Evolutionary conservation across 805 yeast species (phyloP), one percentile per base, ranked within the genome.

Genomic region (Yarrowia hollandica): DNA sequence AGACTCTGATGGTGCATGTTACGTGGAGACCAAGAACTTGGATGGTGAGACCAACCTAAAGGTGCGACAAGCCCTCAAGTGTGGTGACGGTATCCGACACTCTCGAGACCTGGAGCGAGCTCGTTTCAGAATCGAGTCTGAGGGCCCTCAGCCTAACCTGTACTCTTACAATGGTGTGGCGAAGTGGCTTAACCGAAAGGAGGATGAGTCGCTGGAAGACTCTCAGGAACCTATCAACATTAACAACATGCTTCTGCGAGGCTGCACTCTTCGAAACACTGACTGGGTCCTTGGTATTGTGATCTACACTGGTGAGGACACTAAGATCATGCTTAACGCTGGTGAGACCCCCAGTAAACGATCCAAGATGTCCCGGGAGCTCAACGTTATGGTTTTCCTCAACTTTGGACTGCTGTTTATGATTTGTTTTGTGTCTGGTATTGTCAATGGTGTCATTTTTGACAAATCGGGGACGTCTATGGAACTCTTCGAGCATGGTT

Each of bases 31-130:
- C 9, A 84, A 84, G 64, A 85, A 85, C 65, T 73, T 85, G 57
- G 90, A 84, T 66, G 90, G 90, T 63, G 95, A 87, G 71, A 85
- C 94, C 9, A 88, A 86, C 68, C 77, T 88, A 68, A 88, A 88
- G 69, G 76, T 76, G 30, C 82, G 84, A 60, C 76, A 75, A 30
- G 76, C 88, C 8, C 68, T 87, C 38, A 76, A 76, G 18, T 79
- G 84, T 63, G 87, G 90, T n/a, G 75, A 76, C 5, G 76, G 79
- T 1, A 71, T 87, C 42, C 77, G 75, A 54, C 86, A 81, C 66
- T 77, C 88, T 1, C 68, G 70, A 10, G 90, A 86, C 66, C 75
- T 85, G 59, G 82, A 81, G 60, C 75, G 79, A 60, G 73, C 81
- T 21, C 77, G 76, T 63, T 82, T 85, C 66, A 75, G 82, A 77